Base-by-base conservation (phyloP, 2,329 filamentous ascomycete genomes). In the Fusarium haematococcum region DNA sequence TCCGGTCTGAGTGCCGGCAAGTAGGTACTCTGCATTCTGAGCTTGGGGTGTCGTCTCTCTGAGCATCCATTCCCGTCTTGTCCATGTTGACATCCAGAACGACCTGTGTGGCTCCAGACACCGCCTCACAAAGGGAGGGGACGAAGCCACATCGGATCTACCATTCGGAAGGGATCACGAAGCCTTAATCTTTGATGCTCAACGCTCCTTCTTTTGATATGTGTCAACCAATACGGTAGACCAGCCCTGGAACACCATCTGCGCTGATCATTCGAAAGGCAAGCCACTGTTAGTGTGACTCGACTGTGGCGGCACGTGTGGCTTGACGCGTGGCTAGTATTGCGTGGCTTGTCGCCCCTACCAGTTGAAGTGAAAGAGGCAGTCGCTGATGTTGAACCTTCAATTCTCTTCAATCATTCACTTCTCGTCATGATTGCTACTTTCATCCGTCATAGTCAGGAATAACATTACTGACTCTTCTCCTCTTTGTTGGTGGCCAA, bases 91-190 rank as follows among this genome's bases (percentile, higher is more conserved):
- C 35, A 32, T 50, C 43, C 50, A 73, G 50, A 32, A 41, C 37
- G 48, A 25, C 58, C 67, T 20, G 10, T 43, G 65, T 62, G 58
- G 20, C 41, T 41, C 39, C 37, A 56, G 39, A 48, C 71, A 74
- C 72, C 68, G 72, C 72, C 61, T 64, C 72, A 74, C 65, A 64
- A n/a, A 52, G 50, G 35, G 72, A 70, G 72, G 72, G 69, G 58
- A 74, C 61, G 62, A 67, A 59, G 72, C 72, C 72, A 74, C 69
- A 75, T 66, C 60, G 37, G 74, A 76, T 70, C 59, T 54, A 56
- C 52, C 43, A 33, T 10, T 48, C 56, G 27, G 54, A 32, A 54
- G 37, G 50, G 41, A 58, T 50, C 13, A 64, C 27, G 25, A 60
- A 59, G 57, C 37, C 35, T 56, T 54, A 33, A 39, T 43, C 61